phyloP scores from a whole-genome alignment of 169 alveolate species.

The Babesia ovata region DNA sequence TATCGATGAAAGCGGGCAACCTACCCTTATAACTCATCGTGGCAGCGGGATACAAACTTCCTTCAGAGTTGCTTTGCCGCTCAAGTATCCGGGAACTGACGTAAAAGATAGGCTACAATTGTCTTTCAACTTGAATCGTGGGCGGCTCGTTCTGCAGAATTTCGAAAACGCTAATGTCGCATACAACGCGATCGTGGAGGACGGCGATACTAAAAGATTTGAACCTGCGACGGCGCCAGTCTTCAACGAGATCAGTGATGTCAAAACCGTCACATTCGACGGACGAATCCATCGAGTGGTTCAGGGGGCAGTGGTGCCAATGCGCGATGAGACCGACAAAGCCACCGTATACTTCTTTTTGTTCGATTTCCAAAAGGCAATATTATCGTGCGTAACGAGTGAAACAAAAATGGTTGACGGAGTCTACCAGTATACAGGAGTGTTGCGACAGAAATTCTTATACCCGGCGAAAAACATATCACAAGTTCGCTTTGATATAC shows the following conservation, averaged over 20 bases:
- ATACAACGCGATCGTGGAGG: neutral
- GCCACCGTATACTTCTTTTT: slow-evolving; percentile 3
- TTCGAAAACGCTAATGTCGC: neutral
- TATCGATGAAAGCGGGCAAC: neutral
- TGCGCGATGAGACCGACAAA: no score
- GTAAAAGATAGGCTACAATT: slow-evolving; percentile 10
- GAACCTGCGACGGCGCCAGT: neutral
- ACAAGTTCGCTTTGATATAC: neutral
- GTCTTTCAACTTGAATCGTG: neutral
- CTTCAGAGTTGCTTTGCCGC: neutral
- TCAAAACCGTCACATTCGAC: slow-evolving; percentile 5
- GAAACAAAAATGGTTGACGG: neutral
- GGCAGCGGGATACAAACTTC: neutral
- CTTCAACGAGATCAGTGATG: neutral
- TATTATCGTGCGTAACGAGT: slow-evolving; percentile 2
- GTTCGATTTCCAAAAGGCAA: neutral
- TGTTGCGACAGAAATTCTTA: neutral
- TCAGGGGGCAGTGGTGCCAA: slow-evolving; percentile 3
- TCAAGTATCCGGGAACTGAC: slow-evolving; percentile 12
- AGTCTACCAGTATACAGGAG: slow-evolving; percentile 3
- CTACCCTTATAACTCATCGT: neutral
- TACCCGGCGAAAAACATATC: slow-evolving; percentile 9
- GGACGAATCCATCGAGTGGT: neutral
- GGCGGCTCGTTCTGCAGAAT: neutral
- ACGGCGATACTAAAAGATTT: neutral